Evolutionary conservation across 1,139 yeast genomes (phyloP).

Genomic region (Pichia sp.): DNA sequence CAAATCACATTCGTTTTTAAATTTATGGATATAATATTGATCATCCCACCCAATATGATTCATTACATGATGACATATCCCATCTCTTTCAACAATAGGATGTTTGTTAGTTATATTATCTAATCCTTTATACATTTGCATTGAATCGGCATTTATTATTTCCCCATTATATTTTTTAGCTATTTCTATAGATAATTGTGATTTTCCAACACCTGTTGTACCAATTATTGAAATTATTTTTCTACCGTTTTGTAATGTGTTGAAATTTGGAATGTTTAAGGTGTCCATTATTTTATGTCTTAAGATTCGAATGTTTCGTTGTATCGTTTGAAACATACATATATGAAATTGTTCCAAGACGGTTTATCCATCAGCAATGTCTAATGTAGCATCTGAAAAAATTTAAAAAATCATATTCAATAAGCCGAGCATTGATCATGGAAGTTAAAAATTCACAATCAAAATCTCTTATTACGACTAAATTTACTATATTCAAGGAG

Average conservation of each 20-base stretch:
- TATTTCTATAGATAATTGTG: slow-evolving; percentile 75
- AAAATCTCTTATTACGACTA: no score
- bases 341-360: no score
- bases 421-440: no score
- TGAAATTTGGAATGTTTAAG: neutral
- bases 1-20: slow-evolving; percentile 59
- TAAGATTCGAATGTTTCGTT: slow-evolving; percentile 20
- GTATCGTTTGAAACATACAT: neutral
- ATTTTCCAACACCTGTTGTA: slow-evolving; percentile 97
- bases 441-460: no score
- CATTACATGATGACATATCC: slow-evolving; percentile 78
- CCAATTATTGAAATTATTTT: slow-evolving; percentile 43
- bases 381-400: no score
- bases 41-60: slow-evolving; percentile 76
- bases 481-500: no score
- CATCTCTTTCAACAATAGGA: slow-evolving; percentile 68
- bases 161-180: slow-evolving; percentile 81
- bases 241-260: neutral
- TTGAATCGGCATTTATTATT: slow-evolving; percentile 90
- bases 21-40: slow-evolving; percentile 79
- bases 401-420: no score
- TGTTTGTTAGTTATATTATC: slow-evolving; percentile 88
- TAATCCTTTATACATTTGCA: slow-evolving; percentile 79
- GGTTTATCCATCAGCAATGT: no score
- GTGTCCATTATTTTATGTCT: neutral